phyloP scores from a whole-genome alignment of 163 green algal genomes.

The Scenedesmus sp. region DNA sequence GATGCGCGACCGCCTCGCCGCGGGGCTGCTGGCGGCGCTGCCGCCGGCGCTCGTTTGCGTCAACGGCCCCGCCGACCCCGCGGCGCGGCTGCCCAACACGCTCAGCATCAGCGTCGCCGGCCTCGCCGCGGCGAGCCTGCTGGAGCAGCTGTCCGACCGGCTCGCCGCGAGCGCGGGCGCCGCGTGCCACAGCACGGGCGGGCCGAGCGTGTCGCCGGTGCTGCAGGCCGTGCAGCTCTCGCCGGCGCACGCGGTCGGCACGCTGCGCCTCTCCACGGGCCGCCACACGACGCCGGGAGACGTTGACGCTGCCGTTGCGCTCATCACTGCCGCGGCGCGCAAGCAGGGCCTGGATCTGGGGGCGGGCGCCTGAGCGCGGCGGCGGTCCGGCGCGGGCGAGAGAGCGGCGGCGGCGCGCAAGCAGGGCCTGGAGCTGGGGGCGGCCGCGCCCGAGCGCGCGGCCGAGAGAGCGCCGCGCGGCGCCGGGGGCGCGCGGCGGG shows the following conservation, averaged over 20 bases:
- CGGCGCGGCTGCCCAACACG: constrained; percentile 82
- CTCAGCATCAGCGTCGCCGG: constrained; percentile 76
- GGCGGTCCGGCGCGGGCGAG: too few relatives aligned
- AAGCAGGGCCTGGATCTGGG: constrained; percentile 39
- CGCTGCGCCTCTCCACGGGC: constrained; percentile 78
- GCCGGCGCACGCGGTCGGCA: constrained; percentile 68
- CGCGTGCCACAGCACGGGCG: constrained; percentile 75
- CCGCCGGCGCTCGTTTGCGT: constrained; percentile 49
- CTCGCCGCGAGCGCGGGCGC: constrained; percentile 80
- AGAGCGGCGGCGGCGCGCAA: too few relatives aligned
- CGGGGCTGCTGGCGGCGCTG: constrained; percentile 46
- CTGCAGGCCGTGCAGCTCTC: constrained; percentile 62
- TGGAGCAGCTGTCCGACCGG: constrained; percentile 59
- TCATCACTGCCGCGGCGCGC: constrained; percentile 35
- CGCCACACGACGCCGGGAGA: constrained; percentile 75
- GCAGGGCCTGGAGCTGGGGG: too few relatives aligned
- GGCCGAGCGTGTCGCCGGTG: constrained; percentile 58
- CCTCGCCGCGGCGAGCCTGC: constrained; percentile 44
- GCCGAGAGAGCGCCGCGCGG: too few relatives aligned
- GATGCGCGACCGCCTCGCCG: constrained; percentile 58
- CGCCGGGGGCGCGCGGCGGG: too few relatives aligned
- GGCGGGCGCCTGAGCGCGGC: too few relatives aligned
- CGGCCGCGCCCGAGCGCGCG: too few relatives aligned
- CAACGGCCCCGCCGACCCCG: constrained; percentile 70
- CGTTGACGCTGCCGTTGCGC: constrained; percentile 61